Base-by-base conservation (phyloP, 352 stramenopile genomes). In the Globisporangium canariense region DNA sequence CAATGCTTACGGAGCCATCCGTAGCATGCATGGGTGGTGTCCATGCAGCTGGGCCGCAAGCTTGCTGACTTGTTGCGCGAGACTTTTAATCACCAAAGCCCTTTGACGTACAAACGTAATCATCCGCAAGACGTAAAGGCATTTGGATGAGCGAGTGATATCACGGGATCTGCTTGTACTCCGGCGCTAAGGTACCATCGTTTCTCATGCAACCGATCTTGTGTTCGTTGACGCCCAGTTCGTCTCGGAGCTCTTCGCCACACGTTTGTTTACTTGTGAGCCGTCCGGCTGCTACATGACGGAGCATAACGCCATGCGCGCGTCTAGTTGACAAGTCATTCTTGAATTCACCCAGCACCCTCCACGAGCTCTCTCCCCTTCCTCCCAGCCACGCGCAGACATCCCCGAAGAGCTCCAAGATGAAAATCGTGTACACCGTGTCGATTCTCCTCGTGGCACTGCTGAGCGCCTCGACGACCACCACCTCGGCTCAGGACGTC, bases 341-440 rank as follows among this genome's bases (percentile, higher is more conserved):
- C 50, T 22, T 16, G 25, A 56, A 56, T 40, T 56, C 50, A 14
- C 50, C 13, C 25, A 38, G 10, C 18, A 14, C 25, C 30, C 18
- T 18, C 50, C 18, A 56, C 25, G 5, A 55, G 25, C 49, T 28
- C 25, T 28, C 25, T 28, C 25, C 25, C 49, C 30, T 55, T 14
- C 6, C 13, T 14, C 28, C 1, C 47, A 22, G 7, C 14, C 14
- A 5, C 50, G 4, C 25, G 25, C 45, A 30, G 9, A 4, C 20
- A 53, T 18, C 13, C n/a, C 25, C 25, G 2, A 40, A 38, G 25
- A 56, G 50, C 14, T 56, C 30, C 6, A 16, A 11, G 9, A 61
- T 61, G 55, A 61, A 61, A 38, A 47, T 61, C 22, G 40, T 52
- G 20, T 61, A 40, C 55, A 51, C 55, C 10, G 55, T 61, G 34